phyloP scores from a whole-genome alignment of 2,329 filamentous ascomycete genomes.

The Ambrosiella xylebori region DNA sequence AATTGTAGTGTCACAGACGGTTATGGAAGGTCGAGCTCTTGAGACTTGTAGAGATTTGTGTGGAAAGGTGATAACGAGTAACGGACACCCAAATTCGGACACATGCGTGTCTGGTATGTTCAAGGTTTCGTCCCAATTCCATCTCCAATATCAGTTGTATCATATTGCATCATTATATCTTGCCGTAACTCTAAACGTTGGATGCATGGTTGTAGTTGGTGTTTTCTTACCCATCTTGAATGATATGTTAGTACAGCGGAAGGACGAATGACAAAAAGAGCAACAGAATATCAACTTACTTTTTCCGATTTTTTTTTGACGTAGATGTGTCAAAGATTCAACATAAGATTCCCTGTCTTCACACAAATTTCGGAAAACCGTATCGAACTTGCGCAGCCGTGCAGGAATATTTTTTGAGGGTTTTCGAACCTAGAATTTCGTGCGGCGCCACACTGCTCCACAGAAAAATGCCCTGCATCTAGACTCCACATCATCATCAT shows the following conservation, averaged over 20 bases:
- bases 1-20: too few species aligned
- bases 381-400: slow-evolving; percentile 3
- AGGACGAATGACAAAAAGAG: slow-evolving; percentile 7
- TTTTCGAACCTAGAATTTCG: slow-evolving; percentile 12
- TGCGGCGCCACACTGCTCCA: slow-evolving; percentile 11
- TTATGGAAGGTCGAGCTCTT: too few species aligned
- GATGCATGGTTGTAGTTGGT: slow-evolving; percentile 14
- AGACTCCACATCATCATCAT: not conserved
- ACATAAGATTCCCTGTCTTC: slow-evolving; percentile 11
- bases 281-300: slow-evolving; percentile 12
- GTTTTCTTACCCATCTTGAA: slow-evolving; percentile 43
- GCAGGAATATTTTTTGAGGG: slow-evolving; percentile 12
- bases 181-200: not conserved
- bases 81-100: too few species aligned
- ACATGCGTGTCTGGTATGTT: too few species aligned
- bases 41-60: too few species aligned
- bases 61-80: too few species aligned
- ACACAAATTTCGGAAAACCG: slow-evolving; percentile 11
- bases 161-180: not conserved
- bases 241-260: slow-evolving; percentile 22
- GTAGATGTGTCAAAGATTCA: slow-evolving; percentile 13
- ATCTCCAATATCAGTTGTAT: too few species aligned
- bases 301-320: slow-evolving; percentile 12
- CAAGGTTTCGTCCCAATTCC: too few species aligned
- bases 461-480: not conserved